Base-by-base conservation (phyloP, 2,329 filamentous ascomycete species). In the Grosmannia serpens region DNA sequence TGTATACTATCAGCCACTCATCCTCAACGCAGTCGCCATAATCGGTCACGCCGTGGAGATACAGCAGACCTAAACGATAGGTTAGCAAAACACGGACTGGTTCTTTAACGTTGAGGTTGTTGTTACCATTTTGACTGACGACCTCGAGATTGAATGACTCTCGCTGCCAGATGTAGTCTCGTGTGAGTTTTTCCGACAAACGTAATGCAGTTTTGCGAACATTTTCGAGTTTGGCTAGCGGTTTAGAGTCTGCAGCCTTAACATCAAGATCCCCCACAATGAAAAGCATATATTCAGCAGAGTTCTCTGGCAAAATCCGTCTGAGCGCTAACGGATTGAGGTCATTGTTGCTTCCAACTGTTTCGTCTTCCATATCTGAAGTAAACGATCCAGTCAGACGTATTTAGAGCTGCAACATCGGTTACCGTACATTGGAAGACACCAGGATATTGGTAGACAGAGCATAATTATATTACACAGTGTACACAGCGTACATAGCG, bases 1-100 rank as follows among this genome's bases (percentile, higher is more conserved):
- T 75, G 72, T 91, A 96, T 24, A 97, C 91, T 60, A 97, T 86
- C 7, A 97, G 81, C 95, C 94, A 99, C 74, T 99, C 95, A 66
- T 99, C 94, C 67, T 96, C 92, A 4, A 97, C 85, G 0, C 91
- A 94, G 71, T 99, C 95, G 10, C 92, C 91, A 67, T 91, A 97
- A 69, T 92, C 88, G 1, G 90, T 94, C 56, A 78, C 77, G 24
- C 92, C 92, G 62, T 83, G 81, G 7, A 99, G 79, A 62, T 85
- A 84, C n/a, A 76, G 68, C 10, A 83, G 67, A 1, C 77, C 80
- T 80, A 24, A n/a, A 54, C 15, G 15, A 20, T 2, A 20, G n/a
- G 31, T 41, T 17, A 44, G 52, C n/a, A 41, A 22, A 22, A 10
- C 26, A 24, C 17, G 27, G 20, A 11, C 17, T 9, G 10, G 17